Evolutionary conservation across 352 stramenopile genomes (phyloP).

Genomic region (Phytopythium cucurbitacearum): DNA sequence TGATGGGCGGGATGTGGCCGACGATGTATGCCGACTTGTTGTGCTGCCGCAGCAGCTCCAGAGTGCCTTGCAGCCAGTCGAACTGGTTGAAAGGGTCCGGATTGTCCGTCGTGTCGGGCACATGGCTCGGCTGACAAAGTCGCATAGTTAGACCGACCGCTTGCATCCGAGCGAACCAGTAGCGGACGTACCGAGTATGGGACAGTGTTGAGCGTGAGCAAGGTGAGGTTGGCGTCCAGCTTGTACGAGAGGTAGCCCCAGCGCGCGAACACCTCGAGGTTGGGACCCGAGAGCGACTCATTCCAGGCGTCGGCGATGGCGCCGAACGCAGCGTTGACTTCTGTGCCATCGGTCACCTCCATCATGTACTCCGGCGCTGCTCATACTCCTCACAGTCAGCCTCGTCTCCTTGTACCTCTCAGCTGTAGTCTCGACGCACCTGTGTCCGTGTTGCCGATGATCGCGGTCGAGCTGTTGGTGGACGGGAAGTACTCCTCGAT

Average conservation of each 20-base stretch:
- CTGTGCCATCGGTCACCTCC: slow-evolving; percentile 52
- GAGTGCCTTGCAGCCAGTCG: slow-evolving; percentile 74
- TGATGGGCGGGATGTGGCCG: slow-evolving; percentile 88
- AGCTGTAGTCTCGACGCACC: slow-evolving; percentile 19
- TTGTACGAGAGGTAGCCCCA: slow-evolving; percentile 53
- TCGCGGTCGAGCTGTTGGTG: slow-evolving; percentile 32
- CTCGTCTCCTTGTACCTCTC: neutral
- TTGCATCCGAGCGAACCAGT: neutral
- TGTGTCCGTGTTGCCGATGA: slow-evolving; percentile 64
- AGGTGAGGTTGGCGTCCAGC: slow-evolving; percentile 48
- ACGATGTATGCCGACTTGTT: slow-evolving; percentile 73
- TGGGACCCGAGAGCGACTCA: slow-evolving; percentile 33
- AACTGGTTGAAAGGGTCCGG: slow-evolving; percentile 89
- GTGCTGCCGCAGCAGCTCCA: slow-evolving; percentile 32
- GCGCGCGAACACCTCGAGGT: slow-evolving; percentile 49
- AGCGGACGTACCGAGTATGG: slow-evolving; percentile 54
- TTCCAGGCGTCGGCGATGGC: slow-evolving; percentile 51
- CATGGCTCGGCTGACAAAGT: slow-evolving; percentile 38
- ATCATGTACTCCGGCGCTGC: slow-evolving; percentile 64
- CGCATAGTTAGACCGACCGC: neutral
- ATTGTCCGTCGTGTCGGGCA: slow-evolving; percentile 48
- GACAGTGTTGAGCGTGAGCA: slow-evolving; percentile 76
- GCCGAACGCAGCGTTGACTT: slow-evolving; percentile 42
- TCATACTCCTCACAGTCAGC: neutral
- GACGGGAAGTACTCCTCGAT: slow-evolving; percentile 55